phyloP scores from a whole-genome alignment of 257 asterid species.

The Sherardia arvensis region DNA sequence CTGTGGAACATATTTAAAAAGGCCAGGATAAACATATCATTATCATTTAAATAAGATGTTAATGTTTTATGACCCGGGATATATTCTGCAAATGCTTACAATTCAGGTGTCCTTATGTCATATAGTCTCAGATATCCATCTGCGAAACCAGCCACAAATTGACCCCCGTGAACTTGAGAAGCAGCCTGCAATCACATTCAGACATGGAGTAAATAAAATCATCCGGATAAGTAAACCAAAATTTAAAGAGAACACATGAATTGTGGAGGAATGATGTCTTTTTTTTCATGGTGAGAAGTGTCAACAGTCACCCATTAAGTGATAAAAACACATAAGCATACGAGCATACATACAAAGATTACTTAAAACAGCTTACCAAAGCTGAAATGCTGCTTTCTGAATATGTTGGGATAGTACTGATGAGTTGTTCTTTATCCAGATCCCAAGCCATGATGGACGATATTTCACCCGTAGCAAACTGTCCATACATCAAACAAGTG shows the following conservation, averaged over 20 bases:
- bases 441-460: constrained; percentile 97
- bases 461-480: constrained; percentile 84
- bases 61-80: background rate
- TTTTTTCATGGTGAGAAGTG: background rate
- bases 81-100: constrained; percentile 35
- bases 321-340: background rate
- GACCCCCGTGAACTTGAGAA: constrained; percentile 88
- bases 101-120: constrained; percentile 73
- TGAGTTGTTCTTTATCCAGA: constrained; percentile 93
- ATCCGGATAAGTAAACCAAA: background rate
- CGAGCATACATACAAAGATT: background rate
- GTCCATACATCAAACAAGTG: constrained; percentile 11
- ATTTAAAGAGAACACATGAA: background rate
- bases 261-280: background rate
- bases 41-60: background rate
- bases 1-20: constrained; percentile 21
- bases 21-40: background rate
- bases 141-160: constrained; percentile 81
- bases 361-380: constrained; percentile 46
- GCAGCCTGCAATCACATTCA: constrained; percentile 44
- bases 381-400: constrained; percentile 85
- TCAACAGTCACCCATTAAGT: background rate
- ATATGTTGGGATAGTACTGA: constrained; percentile 57
- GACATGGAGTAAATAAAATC: background rate
- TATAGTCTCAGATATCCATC: constrained; percentile 78